Base-by-base conservation (phyloP, 1,284 basidiomycete species). In the Malassezia japonica region DNA sequence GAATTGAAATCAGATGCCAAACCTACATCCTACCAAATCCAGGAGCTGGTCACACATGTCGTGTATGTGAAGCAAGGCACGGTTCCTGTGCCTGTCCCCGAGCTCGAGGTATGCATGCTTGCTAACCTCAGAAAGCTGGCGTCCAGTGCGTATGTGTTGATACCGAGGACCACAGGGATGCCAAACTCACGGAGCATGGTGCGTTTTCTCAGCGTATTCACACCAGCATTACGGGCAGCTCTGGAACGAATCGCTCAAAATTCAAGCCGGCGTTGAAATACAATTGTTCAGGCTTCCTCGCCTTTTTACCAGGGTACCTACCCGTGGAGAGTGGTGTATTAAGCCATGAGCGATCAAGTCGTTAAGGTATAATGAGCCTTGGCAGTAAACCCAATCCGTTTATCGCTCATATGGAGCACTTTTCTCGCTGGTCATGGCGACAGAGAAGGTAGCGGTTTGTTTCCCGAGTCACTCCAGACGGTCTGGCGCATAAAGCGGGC, bases 21-120 rank as follows among this genome's bases (percentile, higher is more conserved):
- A 8, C 21, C 6, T 23, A 23, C 18, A 23, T 13, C 6, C 6
- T 72, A 63, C 56, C 50, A 56, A 35, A 54, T 70, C 2, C 57
- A 50, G 1, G 60, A 70, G 25, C 64, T 78, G 21, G 77, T 95
- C 50, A 87, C 86, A 1, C 88, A 95, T 73, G 70, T 95, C 5
- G 79, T 90, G 3, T 85, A 85, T 71, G 76, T 90, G 6, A 79
- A 81, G 57, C 81, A 79, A n/a, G 57, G 59, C 6, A 25, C 23
- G 2, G 41, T 63, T 24, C 8, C 21, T 2, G 31, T 61, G 3
- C 40, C 56, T 35, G 33, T 45, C 1, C 34, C 36, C 2, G 29
- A 39, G 45, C 40, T 60, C 0, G 28, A 46, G 16, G 40, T 42
- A n/a, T 29, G 40, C 21, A 10, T 13, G 4, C 4, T 16, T 16